phyloP scores from a whole-genome alignment of 1,284 basidiomycete genomes.

The Inonotus hispidus region DNA sequence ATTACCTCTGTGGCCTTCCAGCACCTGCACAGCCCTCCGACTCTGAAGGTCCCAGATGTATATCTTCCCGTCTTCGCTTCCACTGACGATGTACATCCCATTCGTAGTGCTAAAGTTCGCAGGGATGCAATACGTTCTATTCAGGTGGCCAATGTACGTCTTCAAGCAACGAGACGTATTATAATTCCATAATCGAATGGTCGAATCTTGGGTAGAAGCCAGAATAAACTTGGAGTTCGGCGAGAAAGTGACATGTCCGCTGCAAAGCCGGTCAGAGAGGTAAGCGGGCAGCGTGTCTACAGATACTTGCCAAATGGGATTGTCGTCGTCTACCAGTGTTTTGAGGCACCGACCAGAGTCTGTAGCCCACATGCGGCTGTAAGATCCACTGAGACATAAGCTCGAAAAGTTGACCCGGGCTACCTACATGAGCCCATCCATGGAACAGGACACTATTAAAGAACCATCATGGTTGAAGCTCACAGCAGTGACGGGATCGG shows the following conservation, averaged over 20 bases:
- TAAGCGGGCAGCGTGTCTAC: slow-evolving; percentile 9
- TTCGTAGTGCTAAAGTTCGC: slow-evolving; percentile 55
- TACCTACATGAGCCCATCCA: slow-evolving; percentile 95
- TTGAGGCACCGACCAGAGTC: slow-evolving; percentile 96
- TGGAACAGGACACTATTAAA: slow-evolving; percentile 87
- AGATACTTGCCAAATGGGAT: slow-evolving; percentile 75
- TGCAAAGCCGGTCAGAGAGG: slow-evolving; percentile 27
- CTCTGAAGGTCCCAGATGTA: slow-evolving; percentile 91
- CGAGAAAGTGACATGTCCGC: slow-evolving; percentile 84
- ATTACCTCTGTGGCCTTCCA: slow-evolving; percentile 79
- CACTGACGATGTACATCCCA: slow-evolving; percentile 72
- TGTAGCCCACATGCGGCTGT: slow-evolving; percentile 93
- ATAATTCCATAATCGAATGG: slow-evolving; percentile 91
- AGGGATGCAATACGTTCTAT: slow-evolving; percentile 72
- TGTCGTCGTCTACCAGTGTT: slow-evolving; percentile 93
- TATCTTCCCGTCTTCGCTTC: slow-evolving; percentile 86
- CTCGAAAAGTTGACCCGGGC: not conserved
- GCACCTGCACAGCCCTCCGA: slow-evolving; percentile 64
- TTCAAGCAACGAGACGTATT: slow-evolving; percentile 90
- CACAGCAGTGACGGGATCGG: slow-evolving; percentile 92
- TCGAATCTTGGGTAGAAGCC: slow-evolving; percentile 87
- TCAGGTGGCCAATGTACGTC: slow-evolving; percentile 82
- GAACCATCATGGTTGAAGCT: slow-evolving; percentile 94
- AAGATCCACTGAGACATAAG: slow-evolving; percentile 7
- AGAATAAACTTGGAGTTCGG: slow-evolving; percentile 89